Conservation (phyloP, 2,329 filamentous ascomycete genomes). For the Talaromyces sp. region DNA sequence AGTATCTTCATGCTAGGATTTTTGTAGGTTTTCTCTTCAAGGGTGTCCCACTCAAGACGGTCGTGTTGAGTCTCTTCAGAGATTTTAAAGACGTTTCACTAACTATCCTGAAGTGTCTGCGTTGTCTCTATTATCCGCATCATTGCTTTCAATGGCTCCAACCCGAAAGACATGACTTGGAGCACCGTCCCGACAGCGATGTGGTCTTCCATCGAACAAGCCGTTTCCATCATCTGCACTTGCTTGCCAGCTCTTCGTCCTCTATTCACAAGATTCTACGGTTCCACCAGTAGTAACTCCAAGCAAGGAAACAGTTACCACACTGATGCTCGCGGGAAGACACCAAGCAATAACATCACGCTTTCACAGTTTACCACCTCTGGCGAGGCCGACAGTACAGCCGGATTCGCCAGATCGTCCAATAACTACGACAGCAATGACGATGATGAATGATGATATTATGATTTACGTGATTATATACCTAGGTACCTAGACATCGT, state of each 20-base stretch:
- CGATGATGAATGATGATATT: neutral
- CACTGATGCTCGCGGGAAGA: neutral
- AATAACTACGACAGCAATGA: neutral
- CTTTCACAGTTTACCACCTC: neutral
- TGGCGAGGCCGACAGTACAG: neutral
- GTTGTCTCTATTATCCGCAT: conserved; percentile 24
- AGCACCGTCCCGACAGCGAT: conserved; percentile 18
- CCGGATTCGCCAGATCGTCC: neutral
- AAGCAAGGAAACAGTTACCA: neutral
- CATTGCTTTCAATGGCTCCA: conserved; percentile 17
- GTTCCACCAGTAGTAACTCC: neutral
- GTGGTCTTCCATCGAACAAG: conserved; percentile 28
- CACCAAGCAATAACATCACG: neutral
- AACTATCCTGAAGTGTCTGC: conserved; percentile 20
- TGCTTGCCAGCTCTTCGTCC: conserved; percentile 27
- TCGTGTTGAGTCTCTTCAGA: neutral
- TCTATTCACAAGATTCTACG: conserved; percentile 18
- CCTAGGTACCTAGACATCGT: too few relatives aligned
- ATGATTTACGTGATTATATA: neutral
- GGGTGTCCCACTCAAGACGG: neutral
- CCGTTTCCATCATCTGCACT: conserved; percentile 25
- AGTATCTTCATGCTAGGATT: conserved; percentile 24
- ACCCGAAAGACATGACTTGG: conserved; percentile 18
- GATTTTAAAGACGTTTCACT: neutral
- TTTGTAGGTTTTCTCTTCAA: conserved; percentile 19